A percentile compares a stretch with the other conserved stretches of the same genome.
phyloP scores from a whole-genome alignment of 345 rosid genomes.

The Brassica juncea region DNA sequence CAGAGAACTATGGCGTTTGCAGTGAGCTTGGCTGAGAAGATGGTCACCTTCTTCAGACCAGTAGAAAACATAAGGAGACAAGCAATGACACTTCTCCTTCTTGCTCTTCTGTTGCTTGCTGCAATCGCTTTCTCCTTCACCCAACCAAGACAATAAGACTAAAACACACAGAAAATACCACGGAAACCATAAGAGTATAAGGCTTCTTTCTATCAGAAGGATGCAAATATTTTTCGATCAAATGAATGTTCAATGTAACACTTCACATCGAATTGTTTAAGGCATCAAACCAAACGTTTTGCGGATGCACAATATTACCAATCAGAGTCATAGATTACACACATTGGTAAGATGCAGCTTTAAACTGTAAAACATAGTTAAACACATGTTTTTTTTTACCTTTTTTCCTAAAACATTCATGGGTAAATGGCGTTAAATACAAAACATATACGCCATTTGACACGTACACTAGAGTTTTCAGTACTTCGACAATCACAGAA shows the following conservation, averaged over 20 bases:
- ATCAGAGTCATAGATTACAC: constrained; percentile 15
- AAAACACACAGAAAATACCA: background rate
- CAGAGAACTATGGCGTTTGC: constrained; percentile 50
- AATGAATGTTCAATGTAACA: background rate
- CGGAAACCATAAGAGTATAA: background rate
- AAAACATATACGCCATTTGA: constrained; percentile 53
- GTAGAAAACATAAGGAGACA: constrained; percentile 29
- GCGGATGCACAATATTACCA: background rate
- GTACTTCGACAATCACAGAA: constrained; percentile 43
- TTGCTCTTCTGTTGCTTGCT: constrained; percentile 34
- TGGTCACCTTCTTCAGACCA: constrained; percentile 27
- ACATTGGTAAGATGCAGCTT: background rate
- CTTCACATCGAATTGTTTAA: background rate
- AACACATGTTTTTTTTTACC: background rate
- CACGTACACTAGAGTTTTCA: constrained; percentile 43
- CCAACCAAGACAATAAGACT: background rate
- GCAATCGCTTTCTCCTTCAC: constrained; percentile 39
- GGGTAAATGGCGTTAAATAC: constrained; percentile 52
- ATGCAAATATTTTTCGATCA: background rate
- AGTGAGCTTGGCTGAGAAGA: constrained; percentile 39
- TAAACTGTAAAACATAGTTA: background rate
- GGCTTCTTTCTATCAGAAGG: no score
- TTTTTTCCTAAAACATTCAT: constrained; percentile 36
- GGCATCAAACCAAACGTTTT: background rate
- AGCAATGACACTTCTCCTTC: constrained; percentile 4